phyloP scores from a whole-genome alignment of 306 rosid species.

The Rosa chinensis region DNA sequence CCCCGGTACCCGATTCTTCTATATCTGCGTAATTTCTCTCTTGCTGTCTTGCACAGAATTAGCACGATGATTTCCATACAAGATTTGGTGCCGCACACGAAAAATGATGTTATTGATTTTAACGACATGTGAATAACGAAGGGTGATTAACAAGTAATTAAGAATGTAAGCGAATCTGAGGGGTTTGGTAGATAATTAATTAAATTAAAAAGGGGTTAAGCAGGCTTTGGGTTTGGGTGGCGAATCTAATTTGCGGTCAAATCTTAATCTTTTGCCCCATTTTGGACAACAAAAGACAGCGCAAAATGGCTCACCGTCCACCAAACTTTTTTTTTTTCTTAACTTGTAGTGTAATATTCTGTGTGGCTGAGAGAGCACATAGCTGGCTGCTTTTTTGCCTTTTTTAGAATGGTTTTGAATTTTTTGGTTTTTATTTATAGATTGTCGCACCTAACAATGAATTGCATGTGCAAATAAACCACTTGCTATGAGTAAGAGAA shows the following conservation, averaged over 20 bases:
- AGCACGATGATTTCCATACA: background rate
- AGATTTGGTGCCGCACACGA: background rate
- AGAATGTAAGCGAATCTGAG: background rate
- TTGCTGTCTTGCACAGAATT: background rate
- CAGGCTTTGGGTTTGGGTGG: background rate
- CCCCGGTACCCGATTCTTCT: background rate
- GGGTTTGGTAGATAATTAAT: background rate
- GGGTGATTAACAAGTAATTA: background rate
- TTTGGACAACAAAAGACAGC: background rate
- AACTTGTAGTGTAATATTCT: background rate
- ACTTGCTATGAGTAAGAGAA: background rate
- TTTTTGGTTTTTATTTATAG: background rate
- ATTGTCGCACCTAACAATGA: background rate
- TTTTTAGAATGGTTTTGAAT: background rate
- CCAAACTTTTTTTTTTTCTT: background rate
- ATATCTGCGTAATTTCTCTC: background rate
- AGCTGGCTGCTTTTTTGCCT: background rate
- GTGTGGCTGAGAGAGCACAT: background rate
- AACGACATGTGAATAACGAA: background rate
- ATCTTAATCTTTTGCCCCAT: background rate
- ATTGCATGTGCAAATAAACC: background rate
- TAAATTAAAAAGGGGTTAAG: too few species aligned
- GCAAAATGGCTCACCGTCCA: background rate
- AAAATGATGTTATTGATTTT: background rate
- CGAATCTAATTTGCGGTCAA: background rate